Base-by-base conservation (phyloP, 257 asterid genomes). In the Nicotiana paniculata region DNA sequence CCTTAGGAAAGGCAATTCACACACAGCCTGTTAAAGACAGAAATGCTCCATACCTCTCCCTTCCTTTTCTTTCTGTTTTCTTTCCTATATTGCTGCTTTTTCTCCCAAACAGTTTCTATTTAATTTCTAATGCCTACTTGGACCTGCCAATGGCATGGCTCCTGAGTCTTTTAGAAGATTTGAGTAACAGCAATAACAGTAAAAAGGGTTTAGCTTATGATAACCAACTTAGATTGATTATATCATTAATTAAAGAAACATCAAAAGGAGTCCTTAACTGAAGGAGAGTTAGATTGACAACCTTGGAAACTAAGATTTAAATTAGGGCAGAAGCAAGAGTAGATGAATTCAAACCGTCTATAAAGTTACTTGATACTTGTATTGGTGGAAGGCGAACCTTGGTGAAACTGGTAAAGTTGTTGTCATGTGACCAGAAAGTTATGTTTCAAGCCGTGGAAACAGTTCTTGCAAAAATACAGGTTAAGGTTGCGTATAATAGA, bases 11-110 rank as follows among this genome's bases (percentile, higher is more conserved):
- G 54, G 67, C 86, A 75, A 68, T 65, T 66, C 68, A 75, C 72
- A 81, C 72, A 83, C 81, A 72, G 87, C 89, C 89, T 88, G 85
- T 65, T 72, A 85, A 83, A 82, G 88, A 86, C 90, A 88, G 85
- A 86, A 81, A 66, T 83, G 83, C 81, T 77, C 91, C 91, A 88
- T 88, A 84, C 91, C 81, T 1, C 62, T 21, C 72, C 76, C 53
- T 77, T 79, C 77, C 84, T 51, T 79, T 81, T 57, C 48, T 64
- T 67, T 69, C 70, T 66, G 74, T 86, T 80, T 63, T 48, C 72
- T 76, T 79, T 77, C 85, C 62, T 83, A 72, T 79, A 32, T 72
- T 81, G 70, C 79, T 16, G 67, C 62, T 85, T 61, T 43, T 74
- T 64, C 86, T 84, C 46, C 77, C 90, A 43, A 83, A 85, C 79